Conservation (phyloP, 139 green algal genomes). For the Eudorina sp. region DNA sequence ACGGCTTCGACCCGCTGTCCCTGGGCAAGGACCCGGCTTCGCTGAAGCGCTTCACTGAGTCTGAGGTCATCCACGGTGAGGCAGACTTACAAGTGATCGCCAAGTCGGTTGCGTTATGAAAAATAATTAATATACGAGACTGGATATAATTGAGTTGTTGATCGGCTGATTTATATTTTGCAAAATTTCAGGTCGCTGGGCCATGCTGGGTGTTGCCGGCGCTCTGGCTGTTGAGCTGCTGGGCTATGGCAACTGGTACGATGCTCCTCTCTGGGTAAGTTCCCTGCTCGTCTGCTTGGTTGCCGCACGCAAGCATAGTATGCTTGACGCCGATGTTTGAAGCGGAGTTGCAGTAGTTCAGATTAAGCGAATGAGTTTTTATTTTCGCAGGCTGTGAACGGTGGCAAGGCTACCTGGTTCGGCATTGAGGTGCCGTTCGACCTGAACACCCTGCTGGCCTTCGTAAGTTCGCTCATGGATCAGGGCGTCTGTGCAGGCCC, state of each 20-base stretch:
- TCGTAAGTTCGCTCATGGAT: slow-evolving; percentile 65
- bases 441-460: slow-evolving; percentile 81
- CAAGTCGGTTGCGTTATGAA: background rate
- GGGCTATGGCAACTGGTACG: slow-evolving; percentile 83
- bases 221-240: slow-evolving; percentile 78
- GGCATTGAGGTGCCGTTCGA: slow-evolving; percentile 85
- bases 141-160: background rate
- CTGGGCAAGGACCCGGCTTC: slow-evolving; percentile 71
- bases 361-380: background rate
- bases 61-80: slow-evolving; percentile 75
- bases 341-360: background rate
- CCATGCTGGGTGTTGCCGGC: slow-evolving; percentile 81
- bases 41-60: slow-evolving; percentile 63
- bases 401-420: slow-evolving; percentile 79
- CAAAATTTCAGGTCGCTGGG: slow-evolving; percentile 68
- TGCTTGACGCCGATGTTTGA: no score
- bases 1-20: slow-evolving; percentile 87
- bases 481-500: background rate
- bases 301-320: no score
- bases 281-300: no score
- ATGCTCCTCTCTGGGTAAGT: slow-evolving; percentile 82
- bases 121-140: no score
- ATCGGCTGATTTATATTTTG: background rate
- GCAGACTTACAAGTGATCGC: no score
- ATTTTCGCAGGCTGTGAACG: slow-evolving; percentile 70